Percentiles rank a stretch among this genome's conserved stretches.
These are phyloP conservation scores for Ormosia semicastrata DNA, from an alignment of 306 rosid genomes.

Conservation along the genomic window DNA sequence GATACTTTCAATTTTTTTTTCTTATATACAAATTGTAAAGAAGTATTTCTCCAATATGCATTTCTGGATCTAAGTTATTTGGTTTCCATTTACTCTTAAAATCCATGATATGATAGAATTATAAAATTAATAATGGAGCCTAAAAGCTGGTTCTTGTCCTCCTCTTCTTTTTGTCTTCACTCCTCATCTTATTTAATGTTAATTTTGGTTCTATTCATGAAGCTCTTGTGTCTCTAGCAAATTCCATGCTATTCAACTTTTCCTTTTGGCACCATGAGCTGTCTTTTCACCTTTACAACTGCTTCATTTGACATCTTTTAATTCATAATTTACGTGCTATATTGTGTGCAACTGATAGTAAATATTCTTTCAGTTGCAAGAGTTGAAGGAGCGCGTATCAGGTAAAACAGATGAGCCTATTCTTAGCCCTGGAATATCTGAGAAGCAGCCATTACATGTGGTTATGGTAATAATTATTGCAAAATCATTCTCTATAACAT, in stretches of 20 bases:
- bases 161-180: neutral
- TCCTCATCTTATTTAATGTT: neutral
- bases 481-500: constrained; percentile 16
- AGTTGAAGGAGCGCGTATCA: constrained; percentile 86
- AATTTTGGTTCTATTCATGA: neutral
- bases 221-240: neutral
- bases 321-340: constrained; percentile 10
- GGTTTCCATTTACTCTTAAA: neutral
- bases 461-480: constrained; percentile 63
- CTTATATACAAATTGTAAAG: neutral
- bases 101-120: neutral
- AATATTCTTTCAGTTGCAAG: constrained; percentile 71
- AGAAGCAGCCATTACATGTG: constrained; percentile 95
- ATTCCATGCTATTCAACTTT: neutral
- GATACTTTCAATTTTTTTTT: neutral
- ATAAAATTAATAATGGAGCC: neutral
- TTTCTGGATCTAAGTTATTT: constrained; percentile 3
- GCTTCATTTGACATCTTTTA: neutral
- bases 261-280: neutral
- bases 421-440: constrained; percentile 91
- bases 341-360: constrained; percentile 20
- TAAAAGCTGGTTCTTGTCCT: neutral
- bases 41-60: neutral
- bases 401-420: constrained; percentile 73
- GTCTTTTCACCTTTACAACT: neutral